phyloP scores from a whole-genome alignment of 73 alveolate species.

The Paramecium biaurelia region DNA sequence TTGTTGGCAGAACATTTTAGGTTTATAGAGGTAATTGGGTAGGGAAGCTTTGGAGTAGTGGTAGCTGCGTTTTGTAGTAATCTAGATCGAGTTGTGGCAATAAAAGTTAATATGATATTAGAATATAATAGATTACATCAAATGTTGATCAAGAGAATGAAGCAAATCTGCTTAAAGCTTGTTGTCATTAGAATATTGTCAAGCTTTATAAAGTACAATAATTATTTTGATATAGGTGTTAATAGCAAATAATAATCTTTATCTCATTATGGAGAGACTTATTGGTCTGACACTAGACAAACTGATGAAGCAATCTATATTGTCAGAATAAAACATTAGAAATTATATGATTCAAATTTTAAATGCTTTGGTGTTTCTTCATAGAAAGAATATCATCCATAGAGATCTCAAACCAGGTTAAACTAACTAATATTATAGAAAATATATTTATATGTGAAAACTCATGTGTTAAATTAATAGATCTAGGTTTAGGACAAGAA shows the following conservation, averaged over 20 bases:
- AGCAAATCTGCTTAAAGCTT: neutral
- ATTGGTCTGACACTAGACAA: constrained; percentile 8
- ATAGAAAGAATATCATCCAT: neutral
- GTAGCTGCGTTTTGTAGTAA: constrained; percentile 37
- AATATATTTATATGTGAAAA: constrained; percentile 14
- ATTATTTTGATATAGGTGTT: neutral
- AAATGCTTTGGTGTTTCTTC: constrained; percentile 18
- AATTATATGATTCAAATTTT: constrained; percentile 11
- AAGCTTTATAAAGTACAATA: neutral
- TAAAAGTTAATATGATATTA: neutral
- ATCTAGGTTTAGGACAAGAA: constrained; percentile 2
- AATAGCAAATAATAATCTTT: neutral
- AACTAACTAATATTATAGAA: neutral
- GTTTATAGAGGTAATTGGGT: neutral
- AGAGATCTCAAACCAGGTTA: constrained; percentile 31
- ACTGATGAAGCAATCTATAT: neutral
- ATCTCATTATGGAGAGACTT: constrained; percentile 5
- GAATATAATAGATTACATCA: constrained; percentile 5
- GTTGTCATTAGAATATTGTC: neutral
- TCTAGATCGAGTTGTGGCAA: neutral
- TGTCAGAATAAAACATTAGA: neutral
- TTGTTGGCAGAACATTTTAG: constrained; percentile 19
- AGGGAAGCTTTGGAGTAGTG: constrained; percentile 25
- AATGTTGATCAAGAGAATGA: constrained; percentile 25
- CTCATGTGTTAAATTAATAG: neutral